Percentiles rank a stretch among this genome's conserved stretches.
Evolutionary conservation across 2,329 filamentous ascomycete species (phyloP).

Genomic region (Fusarium penzigii): DNA sequence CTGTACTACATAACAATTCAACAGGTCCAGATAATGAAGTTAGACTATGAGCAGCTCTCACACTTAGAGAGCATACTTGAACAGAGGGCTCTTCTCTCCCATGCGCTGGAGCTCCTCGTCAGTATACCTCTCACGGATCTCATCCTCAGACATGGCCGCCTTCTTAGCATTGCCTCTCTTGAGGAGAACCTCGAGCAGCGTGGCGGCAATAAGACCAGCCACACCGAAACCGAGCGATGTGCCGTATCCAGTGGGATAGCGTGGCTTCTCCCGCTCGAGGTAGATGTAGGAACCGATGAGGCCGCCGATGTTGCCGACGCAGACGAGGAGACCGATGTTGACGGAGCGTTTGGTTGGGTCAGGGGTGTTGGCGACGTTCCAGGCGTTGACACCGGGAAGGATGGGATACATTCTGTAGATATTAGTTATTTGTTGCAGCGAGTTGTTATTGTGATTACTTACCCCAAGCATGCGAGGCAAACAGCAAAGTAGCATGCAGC

Average conservation of each 20-base stretch:
- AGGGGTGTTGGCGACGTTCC: slow-evolving; percentile 46
- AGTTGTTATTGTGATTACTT: too few species aligned
- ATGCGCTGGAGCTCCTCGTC: slow-evolving; percentile 32
- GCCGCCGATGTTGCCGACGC: slow-evolving; percentile 38
- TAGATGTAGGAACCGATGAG: slow-evolving; percentile 44
- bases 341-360: slow-evolving; percentile 37
- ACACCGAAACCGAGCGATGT: slow-evolving; percentile 34
- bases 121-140: slow-evolving; percentile 25
- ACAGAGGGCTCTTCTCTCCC: slow-evolving; percentile 36
- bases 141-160: slow-evolving; percentile 26
- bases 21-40: too few species aligned
- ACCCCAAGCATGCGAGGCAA: slow-evolving; percentile 65
- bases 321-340: slow-evolving; percentile 35
- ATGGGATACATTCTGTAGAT: slow-evolving; percentile 60
- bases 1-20: too few species aligned
- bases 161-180: slow-evolving; percentile 30
- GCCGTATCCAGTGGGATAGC: slow-evolving; percentile 38
- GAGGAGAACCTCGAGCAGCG: slow-evolving; percentile 33
- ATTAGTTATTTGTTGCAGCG: too few species aligned
- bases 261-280: slow-evolving; percentile 34
- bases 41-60: too few species aligned
- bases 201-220: slow-evolving; percentile 29
- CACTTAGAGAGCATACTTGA: slow-evolving; percentile 30
- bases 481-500: slow-evolving; percentile 65
- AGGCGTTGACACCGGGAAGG: slow-evolving; percentile 56